Evolutionary conservation across 2,329 filamentous ascomycete genomes (phyloP).

Genomic region (Fusarium cyanostomum): DNA sequence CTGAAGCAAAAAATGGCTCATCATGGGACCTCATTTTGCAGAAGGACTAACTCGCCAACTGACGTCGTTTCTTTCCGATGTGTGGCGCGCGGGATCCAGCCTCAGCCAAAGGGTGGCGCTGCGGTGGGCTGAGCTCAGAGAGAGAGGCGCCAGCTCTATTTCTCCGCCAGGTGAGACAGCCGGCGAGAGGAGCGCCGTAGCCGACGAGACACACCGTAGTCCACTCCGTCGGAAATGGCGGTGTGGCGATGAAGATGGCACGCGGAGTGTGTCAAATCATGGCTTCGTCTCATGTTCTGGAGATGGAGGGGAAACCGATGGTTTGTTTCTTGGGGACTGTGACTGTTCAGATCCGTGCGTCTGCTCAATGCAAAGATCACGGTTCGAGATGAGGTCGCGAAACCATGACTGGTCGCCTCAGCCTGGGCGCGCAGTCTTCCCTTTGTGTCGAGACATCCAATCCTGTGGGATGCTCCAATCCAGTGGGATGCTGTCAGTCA

Average conservation of each 20-base stretch:
- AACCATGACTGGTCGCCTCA: slow-evolving; percentile 27
- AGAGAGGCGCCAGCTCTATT: background rate
- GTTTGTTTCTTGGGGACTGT: slow-evolving; percentile 6
- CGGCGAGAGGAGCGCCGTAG: slow-evolving; percentile 28
- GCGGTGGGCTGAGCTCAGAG: slow-evolving; percentile 19
- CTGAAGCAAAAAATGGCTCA: no score
- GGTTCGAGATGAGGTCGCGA: slow-evolving; percentile 17
- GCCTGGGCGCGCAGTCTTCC: slow-evolving; percentile 17
- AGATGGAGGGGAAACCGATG: slow-evolving; percentile 13
- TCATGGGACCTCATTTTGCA: background rate
- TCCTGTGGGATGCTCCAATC: slow-evolving; percentile 1
- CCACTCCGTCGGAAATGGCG: slow-evolving; percentile 30
- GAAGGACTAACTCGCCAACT: slow-evolving; percentile 6
- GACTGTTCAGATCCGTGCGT: slow-evolving; percentile 16
- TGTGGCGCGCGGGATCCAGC: slow-evolving; percentile 30
- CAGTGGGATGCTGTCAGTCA: slow-evolving; percentile 5
- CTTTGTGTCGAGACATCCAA: slow-evolving; percentile 14
- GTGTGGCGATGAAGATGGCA: slow-evolving; percentile 34
- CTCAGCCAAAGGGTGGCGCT: slow-evolving; percentile 27
- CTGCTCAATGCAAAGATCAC: slow-evolving; percentile 12
- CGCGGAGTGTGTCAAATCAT: slow-evolving; percentile 29
- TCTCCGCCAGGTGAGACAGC: slow-evolving; percentile 41
- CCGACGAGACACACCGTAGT: slow-evolving; percentile 31
- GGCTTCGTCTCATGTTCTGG: slow-evolving; percentile 28
- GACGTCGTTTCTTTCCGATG: slow-evolving; percentile 14